Conservation (phyloP, 2,329 filamentous ascomycete genomes). For the Colletotrichum graminicola region DNA sequence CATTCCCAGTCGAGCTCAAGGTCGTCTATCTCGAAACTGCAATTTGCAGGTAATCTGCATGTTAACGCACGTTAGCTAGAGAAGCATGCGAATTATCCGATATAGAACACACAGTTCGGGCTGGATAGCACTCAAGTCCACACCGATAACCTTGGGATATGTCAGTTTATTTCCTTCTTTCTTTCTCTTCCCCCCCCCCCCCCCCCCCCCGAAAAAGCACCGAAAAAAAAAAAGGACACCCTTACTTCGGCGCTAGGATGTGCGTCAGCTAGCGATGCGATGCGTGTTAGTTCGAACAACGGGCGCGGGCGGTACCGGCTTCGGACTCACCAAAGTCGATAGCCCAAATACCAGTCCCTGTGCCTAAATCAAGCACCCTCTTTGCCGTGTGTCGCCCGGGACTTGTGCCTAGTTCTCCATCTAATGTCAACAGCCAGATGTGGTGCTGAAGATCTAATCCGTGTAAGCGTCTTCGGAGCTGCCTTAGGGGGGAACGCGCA, state of each 20-base stretch:
- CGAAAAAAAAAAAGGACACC: fast-evolving
- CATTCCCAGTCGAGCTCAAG: slow-evolving; percentile 56
- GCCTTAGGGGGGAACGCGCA: not conserved
- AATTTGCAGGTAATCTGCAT: slow-evolving; percentile 60
- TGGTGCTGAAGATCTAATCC: slow-evolving; percentile 53
- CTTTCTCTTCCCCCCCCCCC: too few relatives aligned
- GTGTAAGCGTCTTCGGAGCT: not conserved
- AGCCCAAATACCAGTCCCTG: slow-evolving; percentile 60
- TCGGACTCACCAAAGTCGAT: slow-evolving; percentile 55
- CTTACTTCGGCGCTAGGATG: slow-evolving; percentile 48
- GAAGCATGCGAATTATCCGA: too few relatives aligned
- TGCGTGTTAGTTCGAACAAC: slow-evolving; percentile 22
- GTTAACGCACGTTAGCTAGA: not conserved
- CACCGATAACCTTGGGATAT: slow-evolving; percentile 49
- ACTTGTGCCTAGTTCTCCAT: slow-evolving; percentile 47
- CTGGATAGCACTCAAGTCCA: slow-evolving; percentile 59
- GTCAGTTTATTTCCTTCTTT: too few relatives aligned
- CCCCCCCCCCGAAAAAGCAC: too few relatives aligned
- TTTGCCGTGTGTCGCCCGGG: slow-evolving; percentile 46
- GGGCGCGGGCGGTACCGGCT: slow-evolving; percentile 4
- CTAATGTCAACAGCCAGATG: slow-evolving; percentile 49
- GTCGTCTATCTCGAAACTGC: slow-evolving; percentile 61
- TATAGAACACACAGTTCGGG: slow-evolving; percentile 48
- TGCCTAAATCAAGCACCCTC: slow-evolving; percentile 60
- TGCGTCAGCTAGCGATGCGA: slow-evolving; percentile 44